Conservation (phyloP, 805 yeast genomes). For the Starmerella kuoi region DNA sequence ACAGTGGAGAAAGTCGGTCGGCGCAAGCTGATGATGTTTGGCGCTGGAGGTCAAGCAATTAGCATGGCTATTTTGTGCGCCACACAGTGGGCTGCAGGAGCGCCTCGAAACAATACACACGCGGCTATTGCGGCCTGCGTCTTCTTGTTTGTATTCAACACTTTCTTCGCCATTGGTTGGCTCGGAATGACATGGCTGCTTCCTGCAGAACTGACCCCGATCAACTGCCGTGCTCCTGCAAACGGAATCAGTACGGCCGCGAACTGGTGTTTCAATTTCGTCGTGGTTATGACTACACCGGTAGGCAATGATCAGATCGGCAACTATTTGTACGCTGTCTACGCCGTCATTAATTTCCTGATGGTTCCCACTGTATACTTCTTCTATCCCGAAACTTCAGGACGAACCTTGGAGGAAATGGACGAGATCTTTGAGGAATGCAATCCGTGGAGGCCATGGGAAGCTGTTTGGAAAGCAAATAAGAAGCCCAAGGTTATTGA, state of each 20-base stretch:
- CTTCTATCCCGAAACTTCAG: constrained; percentile 51
- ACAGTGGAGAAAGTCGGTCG: constrained; percentile 47
- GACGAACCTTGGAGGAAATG: constrained; percentile 48
- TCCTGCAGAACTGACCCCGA: constrained; percentile 49
- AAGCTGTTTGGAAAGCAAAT: constrained; percentile 27
- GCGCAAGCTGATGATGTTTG: constrained; percentile 27
- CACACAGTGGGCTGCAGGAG: constrained; percentile 33
- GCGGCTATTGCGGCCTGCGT: constrained; percentile 52
- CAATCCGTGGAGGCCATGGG: constrained; percentile 34
- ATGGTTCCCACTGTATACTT: constrained; percentile 36
- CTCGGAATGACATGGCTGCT: constrained; percentile 49
- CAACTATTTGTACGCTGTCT: constrained; percentile 48
- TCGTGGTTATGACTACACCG: constrained; percentile 51
- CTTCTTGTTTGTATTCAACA: constrained; percentile 42
- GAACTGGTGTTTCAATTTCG: constrained; percentile 54
- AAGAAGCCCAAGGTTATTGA: not conserved
- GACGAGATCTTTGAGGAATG: constrained; percentile 36
- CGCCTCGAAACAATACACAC: constrained; percentile 26
- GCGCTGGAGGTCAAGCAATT: constrained; percentile 35
- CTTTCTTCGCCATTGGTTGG: constrained; percentile 42
- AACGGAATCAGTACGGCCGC: constrained; percentile 52
- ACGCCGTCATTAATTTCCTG: constrained; percentile 39
- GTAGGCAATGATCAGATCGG: constrained; percentile 37
- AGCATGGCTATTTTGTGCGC: constrained; percentile 20
- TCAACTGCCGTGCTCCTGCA: constrained; percentile 45